These are phyloP conservation scores for Capsella rubella DNA, from an alignment of 441 rosid genomes.

Conservation along the genomic window DNA sequence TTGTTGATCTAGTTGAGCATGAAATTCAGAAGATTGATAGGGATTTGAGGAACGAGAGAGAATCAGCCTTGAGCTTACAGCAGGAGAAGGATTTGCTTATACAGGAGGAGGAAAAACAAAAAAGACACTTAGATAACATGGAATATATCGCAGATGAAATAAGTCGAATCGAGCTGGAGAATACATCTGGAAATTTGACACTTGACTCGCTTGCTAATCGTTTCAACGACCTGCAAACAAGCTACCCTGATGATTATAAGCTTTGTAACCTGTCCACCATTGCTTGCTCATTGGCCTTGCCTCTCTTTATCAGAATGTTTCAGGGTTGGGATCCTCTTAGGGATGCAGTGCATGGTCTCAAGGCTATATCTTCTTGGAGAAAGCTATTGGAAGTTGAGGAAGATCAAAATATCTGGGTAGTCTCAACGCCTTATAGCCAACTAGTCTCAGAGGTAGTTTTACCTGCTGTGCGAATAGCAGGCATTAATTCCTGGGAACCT, in stretches of 20 bases:
- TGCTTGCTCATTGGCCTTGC: slow-evolving; percentile 81
- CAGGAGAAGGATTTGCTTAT: slow-evolving; percentile 78
- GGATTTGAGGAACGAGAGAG: slow-evolving; percentile 84
- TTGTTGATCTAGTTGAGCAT: slow-evolving; percentile 80
- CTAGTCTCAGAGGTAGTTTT: slow-evolving; percentile 79
- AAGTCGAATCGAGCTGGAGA: slow-evolving; percentile 62
- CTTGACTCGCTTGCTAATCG: slow-evolving; percentile 64
- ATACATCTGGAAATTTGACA: slow-evolving; percentile 59
- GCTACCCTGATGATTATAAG: slow-evolving; percentile 75
- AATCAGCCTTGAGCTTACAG: slow-evolving; percentile 78
- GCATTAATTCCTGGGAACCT: slow-evolving; percentile 88
- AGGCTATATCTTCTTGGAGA: slow-evolving; percentile 71
- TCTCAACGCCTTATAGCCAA: slow-evolving; percentile 67
- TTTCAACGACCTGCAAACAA: slow-evolving; percentile 60
- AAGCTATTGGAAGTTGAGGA: slow-evolving; percentile 71
- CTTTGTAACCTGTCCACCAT: slow-evolving; percentile 76
- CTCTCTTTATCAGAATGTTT: slow-evolving; percentile 79
- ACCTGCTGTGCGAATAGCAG: slow-evolving; percentile 84
- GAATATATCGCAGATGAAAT: slow-evolving; percentile 59
- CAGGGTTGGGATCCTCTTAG: slow-evolving; percentile 95
- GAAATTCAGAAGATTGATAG: slow-evolving; percentile 90
- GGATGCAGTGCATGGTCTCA: slow-evolving; percentile 69
- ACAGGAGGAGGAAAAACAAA: slow-evolving; percentile 55
- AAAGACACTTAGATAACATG: slow-evolving; percentile 64
- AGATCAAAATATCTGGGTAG: slow-evolving; percentile 69